phyloP scores from a whole-genome alignment of 2,329 filamentous ascomycete genomes.

The Thielaviopsis musarum region DNA sequence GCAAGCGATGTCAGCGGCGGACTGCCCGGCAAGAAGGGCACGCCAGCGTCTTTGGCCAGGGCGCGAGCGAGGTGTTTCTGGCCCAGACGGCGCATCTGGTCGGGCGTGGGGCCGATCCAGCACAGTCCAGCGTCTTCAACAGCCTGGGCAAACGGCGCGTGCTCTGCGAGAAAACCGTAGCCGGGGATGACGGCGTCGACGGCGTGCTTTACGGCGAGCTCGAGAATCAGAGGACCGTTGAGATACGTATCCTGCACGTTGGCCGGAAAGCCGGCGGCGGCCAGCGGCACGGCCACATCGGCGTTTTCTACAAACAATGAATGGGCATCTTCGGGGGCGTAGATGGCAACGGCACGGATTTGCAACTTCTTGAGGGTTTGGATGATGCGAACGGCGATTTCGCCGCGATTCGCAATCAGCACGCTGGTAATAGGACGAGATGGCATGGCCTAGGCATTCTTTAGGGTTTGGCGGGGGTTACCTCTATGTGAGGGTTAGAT shows the following conservation, averaged over 20 bases:
- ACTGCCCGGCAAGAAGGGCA: conserved; percentile 22
- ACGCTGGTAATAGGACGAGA: conserved; percentile 10
- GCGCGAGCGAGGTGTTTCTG: conserved; percentile 23
- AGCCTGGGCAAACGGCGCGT: conserved; percentile 39
- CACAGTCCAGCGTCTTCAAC: conserved; percentile 36
- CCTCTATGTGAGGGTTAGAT: no score
- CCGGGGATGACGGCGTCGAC: conserved; percentile 47
- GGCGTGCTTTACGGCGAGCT: conserved; percentile 30
- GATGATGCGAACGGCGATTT: conserved; percentile 57
- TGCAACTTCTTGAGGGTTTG: conserved; percentile 49
- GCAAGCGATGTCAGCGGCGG: conserved; percentile 11
- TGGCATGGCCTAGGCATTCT: no score
- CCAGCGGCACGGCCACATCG: conserved; percentile 47
- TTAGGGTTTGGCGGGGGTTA: no score
- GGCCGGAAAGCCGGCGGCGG: conserved; percentile 22
- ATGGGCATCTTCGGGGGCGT: conserved; percentile 42
- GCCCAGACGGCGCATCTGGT: conserved; percentile 23
- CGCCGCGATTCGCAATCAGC: conserved; percentile 60
- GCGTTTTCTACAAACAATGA: conserved; percentile 55
- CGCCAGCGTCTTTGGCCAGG: conserved; percentile 18
- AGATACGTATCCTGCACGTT: conserved; percentile 36
- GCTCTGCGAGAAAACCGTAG: conserved; percentile 51
- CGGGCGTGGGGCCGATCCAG: conserved; percentile 41
- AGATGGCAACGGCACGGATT: conserved; percentile 52
- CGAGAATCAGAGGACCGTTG: conserved; percentile 43